Evolutionary conservation across 768 basidiomycete genomes (phyloP), one percentile per base, ranked within the genome.

Genomic region (Lactarius hatsudake): DNA sequence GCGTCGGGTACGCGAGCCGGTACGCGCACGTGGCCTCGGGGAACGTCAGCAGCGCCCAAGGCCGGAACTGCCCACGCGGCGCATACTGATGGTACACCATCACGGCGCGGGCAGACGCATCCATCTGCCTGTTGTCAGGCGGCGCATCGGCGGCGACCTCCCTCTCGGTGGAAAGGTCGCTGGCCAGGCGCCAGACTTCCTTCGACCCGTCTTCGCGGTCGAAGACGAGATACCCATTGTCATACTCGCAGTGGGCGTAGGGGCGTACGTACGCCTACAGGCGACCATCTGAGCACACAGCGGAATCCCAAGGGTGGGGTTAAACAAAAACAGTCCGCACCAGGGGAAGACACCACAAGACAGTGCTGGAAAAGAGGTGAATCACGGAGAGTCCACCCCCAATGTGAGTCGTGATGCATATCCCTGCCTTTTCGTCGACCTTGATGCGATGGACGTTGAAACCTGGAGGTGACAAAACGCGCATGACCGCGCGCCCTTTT

Each of bases 181-280:
- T 71, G 8, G 79, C 72, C 34, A 72, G 81, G 34, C 87, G 79
- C 92, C 91, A 94, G 15, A 92, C 84, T 73, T 94, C 92, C 69
- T 88, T 88, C 80, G 26, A 4, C 38, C 13, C 13, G 38, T 13
- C 12, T 13, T 74, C 55, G 34, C 88, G 83, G 71, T 92, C 88
- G 73, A 91, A 90, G 56, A 93, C 77, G 57, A 92, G 77, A 72
- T 84, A 91, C 12, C 92, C 91, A 30, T 82, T 77, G 15, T 79
- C 85, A 69, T 91, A 94, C 75, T 93, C 92, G 70, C 85, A 83
- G 72, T 93, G 91, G 0, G 90, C 90, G 56, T 79, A 82, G 12
- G 72, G 69, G 40, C 82, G 82, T 32, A 89, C 83, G 72, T 87
- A 81, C 23, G 67, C 71, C 84, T 87, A 69, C 28, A 73, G 26